Evolutionary conservation across 1,139 yeast genomes (phyloP), one percentile per base, ranked within the genome.

Genomic region (Entelexis paramagnoliae): DNA sequence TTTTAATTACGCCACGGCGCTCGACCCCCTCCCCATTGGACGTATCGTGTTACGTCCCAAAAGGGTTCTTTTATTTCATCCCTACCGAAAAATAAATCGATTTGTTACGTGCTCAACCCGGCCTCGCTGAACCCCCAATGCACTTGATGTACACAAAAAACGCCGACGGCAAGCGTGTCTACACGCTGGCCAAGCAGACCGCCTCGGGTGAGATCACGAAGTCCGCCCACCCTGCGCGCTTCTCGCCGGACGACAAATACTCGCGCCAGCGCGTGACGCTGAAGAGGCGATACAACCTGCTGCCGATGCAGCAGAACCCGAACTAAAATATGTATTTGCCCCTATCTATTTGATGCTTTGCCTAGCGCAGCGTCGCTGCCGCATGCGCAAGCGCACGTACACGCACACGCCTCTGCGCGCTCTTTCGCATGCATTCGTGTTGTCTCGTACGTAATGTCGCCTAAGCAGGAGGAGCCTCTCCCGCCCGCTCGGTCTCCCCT

Each of bases 201-300:
- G 88, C 77, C 58, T 72, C 75, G 11, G 97, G 97, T 58, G 95
- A 88, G 70, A 88, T 91, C 75, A 93, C 99, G 68, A 87, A 88
- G 74, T 85, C 96, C 60, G 98, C 98, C 33, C 99, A 93, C 71
- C 99, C 99, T 58, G 98, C 99, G 53, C 81, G 99, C 72, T 91
- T 91, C 71, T 91, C 98, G 47, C 99, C 99, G 63, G 99, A 91
- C 68, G 99, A 91, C 78, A 91, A 91, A 74, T 91, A 87, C 76
- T 91, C 98, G 53, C 84, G 96, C 77, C 97, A 93, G 73, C 85
- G 99, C 78, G 96, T 91, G 51, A 91, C 97, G 51, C 78, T 93
- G 68, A 93, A 93, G 81, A 91, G 87, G 78, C 83, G 98, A 76
- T 89, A 74, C 69, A 83, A 83, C 62, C 70, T 93, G 70, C 77